Conservation (phyloP, 1,139 yeast genomes). For the Yamadazyma mexicana region DNA sequence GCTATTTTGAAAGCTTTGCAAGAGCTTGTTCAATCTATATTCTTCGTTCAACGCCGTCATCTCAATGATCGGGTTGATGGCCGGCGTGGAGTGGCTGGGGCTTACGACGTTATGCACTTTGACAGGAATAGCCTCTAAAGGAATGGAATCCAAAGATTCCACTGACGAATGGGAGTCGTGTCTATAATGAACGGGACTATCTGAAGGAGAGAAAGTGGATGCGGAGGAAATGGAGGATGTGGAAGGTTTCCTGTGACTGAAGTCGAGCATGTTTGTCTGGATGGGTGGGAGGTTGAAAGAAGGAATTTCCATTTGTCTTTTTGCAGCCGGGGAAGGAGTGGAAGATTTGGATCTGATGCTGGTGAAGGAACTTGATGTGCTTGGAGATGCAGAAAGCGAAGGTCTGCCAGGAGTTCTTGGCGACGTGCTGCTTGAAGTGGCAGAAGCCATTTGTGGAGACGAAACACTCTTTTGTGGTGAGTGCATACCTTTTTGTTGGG, state of each 20-base stretch:
- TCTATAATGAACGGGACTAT: conserved; percentile 23
- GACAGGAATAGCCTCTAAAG: conserved; percentile 5
- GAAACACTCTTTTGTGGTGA: no score
- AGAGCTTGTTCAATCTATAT: conserved; percentile 36
- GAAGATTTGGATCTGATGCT: not conserved
- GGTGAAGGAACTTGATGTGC: not conserved
- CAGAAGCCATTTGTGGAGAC: conserved; percentile 7
- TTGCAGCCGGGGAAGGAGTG: conserved; percentile 3
- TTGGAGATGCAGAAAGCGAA: conserved; percentile 2
- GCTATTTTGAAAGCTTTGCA: conserved; percentile 17
- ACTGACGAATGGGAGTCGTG: conserved; percentile 23
- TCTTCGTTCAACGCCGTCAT: conserved; percentile 44
- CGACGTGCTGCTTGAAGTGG: conserved; percentile 3
- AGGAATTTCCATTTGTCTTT: not conserved
- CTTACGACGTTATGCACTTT: conserved; percentile 22
- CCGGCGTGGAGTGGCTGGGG: conserved; percentile 24
- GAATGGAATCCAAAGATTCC: conserved; percentile 9
- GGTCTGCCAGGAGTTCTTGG: conserved; percentile 3
- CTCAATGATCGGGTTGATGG: conserved; percentile 43
- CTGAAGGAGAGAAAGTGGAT: conserved; percentile 10
- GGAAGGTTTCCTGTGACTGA: conserved; percentile 3
- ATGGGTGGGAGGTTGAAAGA: not conserved
- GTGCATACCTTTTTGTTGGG: conserved; percentile 20
- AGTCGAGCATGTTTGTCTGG: not conserved
- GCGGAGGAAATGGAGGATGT: conserved; percentile 10